Conservation (phyloP, 805 yeast species). For the Wickerhamiella siamensis region DNA sequence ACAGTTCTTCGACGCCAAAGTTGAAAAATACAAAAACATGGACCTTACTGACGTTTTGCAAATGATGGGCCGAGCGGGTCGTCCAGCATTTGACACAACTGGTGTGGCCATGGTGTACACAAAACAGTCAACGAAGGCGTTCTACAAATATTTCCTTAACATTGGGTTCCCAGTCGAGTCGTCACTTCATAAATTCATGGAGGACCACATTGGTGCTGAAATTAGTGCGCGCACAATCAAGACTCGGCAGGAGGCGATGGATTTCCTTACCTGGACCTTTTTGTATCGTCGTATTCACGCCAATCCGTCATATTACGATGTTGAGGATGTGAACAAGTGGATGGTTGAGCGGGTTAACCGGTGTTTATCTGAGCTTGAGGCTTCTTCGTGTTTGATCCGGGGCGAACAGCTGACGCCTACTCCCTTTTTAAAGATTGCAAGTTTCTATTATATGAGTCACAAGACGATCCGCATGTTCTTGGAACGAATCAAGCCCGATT, state of each 20-base stretch:
- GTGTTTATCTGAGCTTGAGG: constrained; percentile 50
- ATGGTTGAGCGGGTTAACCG: constrained; percentile 41
- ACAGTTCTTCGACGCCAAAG: constrained; percentile 40
- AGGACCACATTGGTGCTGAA: constrained; percentile 71
- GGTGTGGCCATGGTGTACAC: constrained; percentile 69
- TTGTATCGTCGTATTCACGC: constrained; percentile 59
- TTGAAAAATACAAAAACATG: constrained; percentile 64
- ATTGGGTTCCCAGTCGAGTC: constrained; percentile 77
- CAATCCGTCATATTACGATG: constrained; percentile 64
- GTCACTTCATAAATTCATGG: constrained; percentile 61
- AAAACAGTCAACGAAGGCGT: constrained; percentile 57
- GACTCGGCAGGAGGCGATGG: constrained; percentile 54
- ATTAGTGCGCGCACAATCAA: constrained; percentile 54
- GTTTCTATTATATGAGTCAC: constrained; percentile 88
- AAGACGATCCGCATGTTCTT: constrained; percentile 64
- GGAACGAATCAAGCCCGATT: constrained; percentile 23
- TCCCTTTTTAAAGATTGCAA: constrained; percentile 68
- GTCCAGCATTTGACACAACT: constrained; percentile 67
- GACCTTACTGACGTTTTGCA: constrained; percentile 69
- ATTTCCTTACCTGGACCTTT: constrained; percentile 65
- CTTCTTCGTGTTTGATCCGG: constrained; percentile 32
- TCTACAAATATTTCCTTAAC: constrained; percentile 64
- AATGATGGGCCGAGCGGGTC: constrained; percentile 79
- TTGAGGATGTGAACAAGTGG: constrained; percentile 26
- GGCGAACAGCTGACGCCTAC: constrained; percentile 38